A percentile compares a stretch with the other conserved stretches of the same genome.
Conservation (phyloP, 768 basidiomycete genomes). For the Psilocybe azurescens region DNA sequence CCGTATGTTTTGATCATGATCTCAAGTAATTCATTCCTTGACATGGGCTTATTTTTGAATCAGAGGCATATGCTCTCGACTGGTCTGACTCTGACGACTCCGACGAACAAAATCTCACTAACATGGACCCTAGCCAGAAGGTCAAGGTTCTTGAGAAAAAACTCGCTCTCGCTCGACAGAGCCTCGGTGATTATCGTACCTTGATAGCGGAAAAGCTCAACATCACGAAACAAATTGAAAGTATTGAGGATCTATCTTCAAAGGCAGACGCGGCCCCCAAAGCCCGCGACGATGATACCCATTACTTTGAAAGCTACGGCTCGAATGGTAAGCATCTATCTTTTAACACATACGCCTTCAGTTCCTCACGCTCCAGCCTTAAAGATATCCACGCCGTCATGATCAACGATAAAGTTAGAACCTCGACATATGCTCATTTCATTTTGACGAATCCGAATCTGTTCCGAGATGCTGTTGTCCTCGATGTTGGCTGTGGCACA, state of each 20-base stretch:
- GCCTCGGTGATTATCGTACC: constrained; percentile 64
- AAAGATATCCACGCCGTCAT: constrained; percentile 95
- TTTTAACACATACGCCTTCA: background rate
- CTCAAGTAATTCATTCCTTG: background rate
- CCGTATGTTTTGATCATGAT: constrained; percentile 56
- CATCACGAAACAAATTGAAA: constrained; percentile 47
- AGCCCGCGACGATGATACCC: constrained; percentile 84
- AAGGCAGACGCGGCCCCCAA: constrained; percentile 27
- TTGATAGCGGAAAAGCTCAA: constrained; percentile 62
- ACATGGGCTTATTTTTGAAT: constrained; percentile 7
- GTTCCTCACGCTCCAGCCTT: background rate
- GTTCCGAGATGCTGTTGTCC: constrained; percentile 85
- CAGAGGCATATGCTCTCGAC: constrained; percentile 71
- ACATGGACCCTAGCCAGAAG: constrained; percentile 42
- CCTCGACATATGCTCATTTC: constrained; percentile 91
- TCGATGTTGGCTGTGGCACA: constrained; percentile 97
- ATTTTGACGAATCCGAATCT: constrained; percentile 82
- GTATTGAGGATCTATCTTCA: constrained; percentile 37
- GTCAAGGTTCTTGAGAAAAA: constrained; percentile 68
- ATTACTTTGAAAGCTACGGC: constrained; percentile 92
- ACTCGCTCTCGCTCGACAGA: constrained; percentile 60
- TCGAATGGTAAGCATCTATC: constrained; percentile 69
- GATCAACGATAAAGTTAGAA: constrained; percentile 95
- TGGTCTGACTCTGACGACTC: constrained; percentile 87
- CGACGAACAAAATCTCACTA: constrained; percentile 38